Evolutionary conservation across 2,329 filamentous ascomycete species (phyloP), one percentile per base, ranked within the genome.

Genomic region (Arachnomyces sp.): DNA sequence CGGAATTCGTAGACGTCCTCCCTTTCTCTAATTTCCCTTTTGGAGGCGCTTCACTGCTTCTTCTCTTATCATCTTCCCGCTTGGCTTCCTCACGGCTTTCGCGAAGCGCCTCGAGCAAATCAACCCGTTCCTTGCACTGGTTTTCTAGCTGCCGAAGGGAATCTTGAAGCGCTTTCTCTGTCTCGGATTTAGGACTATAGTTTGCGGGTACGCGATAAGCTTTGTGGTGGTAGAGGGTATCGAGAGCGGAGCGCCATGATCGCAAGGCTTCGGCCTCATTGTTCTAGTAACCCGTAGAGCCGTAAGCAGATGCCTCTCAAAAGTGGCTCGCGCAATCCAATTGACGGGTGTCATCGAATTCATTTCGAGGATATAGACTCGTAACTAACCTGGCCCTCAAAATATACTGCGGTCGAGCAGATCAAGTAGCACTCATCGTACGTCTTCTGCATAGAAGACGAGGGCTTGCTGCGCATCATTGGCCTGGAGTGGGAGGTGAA

Each of bases 391-490:
- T 93, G 83, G 60, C 82, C 79, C 68, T 98, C 92, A 63, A 94
- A 95, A 67, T 94, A 95, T 39, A 94, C 85, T 30, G 90, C 90
- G 2, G 89, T 96, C 11, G 89, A 95, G 66, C 89, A 95, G 58
- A 83, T 88, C 53, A 95, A 68, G 66, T 94, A 95, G 64, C 84
- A 89, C 64, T 96, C 88, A 68, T 96, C 90, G 67, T 96, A 96
- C 41, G 88, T 94, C 75, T 94, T 95, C 68, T 96, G 90, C 63
- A 95, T 79, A 47, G 80, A 79, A 64, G 83, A 79, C 58, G 80
- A 73, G 47, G 72, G 70, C 58, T 79, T 79, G 61, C 62, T 62
- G 58, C 66, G 66, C 62, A 70, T 74, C 67, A 72, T 73, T 57
- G 45, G 9, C 9, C 20, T 9, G 20, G 20, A 25, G 5, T 5